Percentiles rank a stretch among this genome's conserved stretches.
Conservation (phyloP, 805 yeast genomes). For the Wickerhamomyces bovis region DNA sequence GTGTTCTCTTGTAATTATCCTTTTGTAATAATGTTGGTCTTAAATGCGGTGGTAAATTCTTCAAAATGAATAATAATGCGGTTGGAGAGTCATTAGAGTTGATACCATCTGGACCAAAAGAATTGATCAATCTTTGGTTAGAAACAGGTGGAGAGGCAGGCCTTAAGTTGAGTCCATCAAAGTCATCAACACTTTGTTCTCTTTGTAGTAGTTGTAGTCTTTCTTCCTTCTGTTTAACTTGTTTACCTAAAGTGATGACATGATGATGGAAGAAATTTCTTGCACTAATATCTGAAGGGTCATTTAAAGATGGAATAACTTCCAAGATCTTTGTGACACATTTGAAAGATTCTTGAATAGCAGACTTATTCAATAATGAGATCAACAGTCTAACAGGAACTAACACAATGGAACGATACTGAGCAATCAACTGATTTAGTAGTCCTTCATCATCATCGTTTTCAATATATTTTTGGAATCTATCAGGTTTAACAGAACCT, state of each 20-base stretch:
- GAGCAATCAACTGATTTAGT: slow-evolving; percentile 36
- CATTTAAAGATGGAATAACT: slow-evolving; percentile 47
- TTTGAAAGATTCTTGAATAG: slow-evolving; percentile 44
- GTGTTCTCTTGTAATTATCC: slow-evolving; percentile 77
- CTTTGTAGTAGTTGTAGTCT: slow-evolving; percentile 4
- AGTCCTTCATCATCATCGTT: slow-evolving; percentile 42
- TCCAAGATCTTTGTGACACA: slow-evolving; percentile 55
- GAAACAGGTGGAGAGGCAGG: slow-evolving; percentile 52
- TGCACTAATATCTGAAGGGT: slow-evolving; percentile 68
- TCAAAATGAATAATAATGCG: slow-evolving; percentile 55
- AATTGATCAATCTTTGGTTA: slow-evolving; percentile 41
- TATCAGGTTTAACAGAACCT: slow-evolving; percentile 17
- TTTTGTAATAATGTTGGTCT: slow-evolving; percentile 53
- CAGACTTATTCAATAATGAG: slow-evolving; percentile 59
- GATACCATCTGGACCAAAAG: slow-evolving; percentile 59
- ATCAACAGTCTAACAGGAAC: slow-evolving; percentile 52
- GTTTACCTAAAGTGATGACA: slow-evolving; percentile 72
- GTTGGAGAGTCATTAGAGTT: slow-evolving; percentile 51
- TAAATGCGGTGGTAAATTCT: slow-evolving; percentile 46
- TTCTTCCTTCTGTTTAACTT: slow-evolving; percentile 27
- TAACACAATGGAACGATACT: slow-evolving; percentile 38
- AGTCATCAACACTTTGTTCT: not conserved
- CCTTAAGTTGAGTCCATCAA: slow-evolving; percentile 1
- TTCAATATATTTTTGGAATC: slow-evolving; percentile 24
- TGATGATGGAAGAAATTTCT: slow-evolving; percentile 84